Conservation (phyloP, 2,329 filamentous ascomycete species). For the Juglanconis sp. region DNA sequence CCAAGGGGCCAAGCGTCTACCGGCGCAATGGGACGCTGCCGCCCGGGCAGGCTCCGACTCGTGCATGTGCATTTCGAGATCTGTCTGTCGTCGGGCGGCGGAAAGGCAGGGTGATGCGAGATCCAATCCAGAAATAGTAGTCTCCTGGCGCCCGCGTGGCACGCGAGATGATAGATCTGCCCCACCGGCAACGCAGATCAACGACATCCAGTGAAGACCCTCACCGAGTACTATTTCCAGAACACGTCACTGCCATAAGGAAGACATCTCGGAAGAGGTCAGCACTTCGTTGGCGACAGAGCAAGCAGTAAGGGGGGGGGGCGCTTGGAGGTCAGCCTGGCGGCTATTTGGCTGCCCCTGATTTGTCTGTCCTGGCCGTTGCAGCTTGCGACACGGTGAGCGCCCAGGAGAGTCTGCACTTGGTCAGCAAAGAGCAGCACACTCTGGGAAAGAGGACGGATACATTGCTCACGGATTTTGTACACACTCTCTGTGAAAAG, state of each 20-base stretch:
- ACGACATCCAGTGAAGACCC: not conserved
- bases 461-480: not conserved
- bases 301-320: not conserved
- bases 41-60: not conserved
- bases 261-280: not conserved
- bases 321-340: constrained; percentile 15
- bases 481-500: not conserved
- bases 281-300: not conserved
- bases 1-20: not conserved
- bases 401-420: not conserved
- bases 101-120: constrained; percentile 3
- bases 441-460: not conserved
- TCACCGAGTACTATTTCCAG: not conserved
- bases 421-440: constrained; percentile 2
- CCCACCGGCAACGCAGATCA: not conserved
- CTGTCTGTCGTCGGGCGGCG: not conserved
- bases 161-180: not conserved
- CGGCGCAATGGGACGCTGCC: constrained; percentile 3
- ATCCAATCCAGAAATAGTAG: not conserved
- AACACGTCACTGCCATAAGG: too few species aligned
- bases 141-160: not conserved
- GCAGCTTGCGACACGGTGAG: not conserved
- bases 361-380: constrained; percentile 6
- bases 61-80: constrained; percentile 14
- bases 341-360: constrained; percentile 15